Base-by-base conservation (phyloP, 1,139 yeast species). In the Wickerhamiella pararugosa region DNA sequence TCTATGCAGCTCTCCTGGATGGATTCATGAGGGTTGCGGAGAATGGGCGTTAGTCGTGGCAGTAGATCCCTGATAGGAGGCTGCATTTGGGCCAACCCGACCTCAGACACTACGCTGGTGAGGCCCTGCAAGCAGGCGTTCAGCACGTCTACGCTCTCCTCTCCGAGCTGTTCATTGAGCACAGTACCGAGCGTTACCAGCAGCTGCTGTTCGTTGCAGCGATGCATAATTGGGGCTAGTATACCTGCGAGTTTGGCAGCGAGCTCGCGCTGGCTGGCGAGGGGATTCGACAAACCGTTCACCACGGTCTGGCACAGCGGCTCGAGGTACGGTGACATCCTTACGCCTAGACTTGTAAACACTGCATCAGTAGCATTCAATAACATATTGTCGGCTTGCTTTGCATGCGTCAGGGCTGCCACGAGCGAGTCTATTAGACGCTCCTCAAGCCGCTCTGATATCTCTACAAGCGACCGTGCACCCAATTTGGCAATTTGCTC, bases 131-230 rank as follows among this genome's bases (percentile, higher is more conserved):
- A 65, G 3, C 90, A 71, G 0, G 95, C 80, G 0, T 94, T 96
- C 37, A 92, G 66, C 1, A 87, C 97, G 43, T 86, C 95, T 0
- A 98, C 98, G 50, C 78, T 86, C 6, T 82, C 93, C 55, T 92
- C 99, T 25, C 98, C 98, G 15, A 92, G 67, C 11, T 93, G 82
- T 57, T 92, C 99, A 58, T 81, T 86, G 33, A 92, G 65, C 15
- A 86, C 78, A 27, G 81, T 71, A 5, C 87, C 78, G 43, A 90
- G 65, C 53, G 79, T 80, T 45, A 70, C 69, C 52, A 86, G 60
- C 43, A 82, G 60, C 5, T 68, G 75, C 36, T 71, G 73, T 51
- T 81, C 83, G 5, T 69, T 76, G 55, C 95, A 83, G 9, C 65
- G 57, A 48, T 74, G 73, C 47, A 87, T 70, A 1, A 76, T 79